Base-by-base conservation (phyloP, 1,284 basidiomycete genomes). In the Butyriboletus appendiculatus region DNA sequence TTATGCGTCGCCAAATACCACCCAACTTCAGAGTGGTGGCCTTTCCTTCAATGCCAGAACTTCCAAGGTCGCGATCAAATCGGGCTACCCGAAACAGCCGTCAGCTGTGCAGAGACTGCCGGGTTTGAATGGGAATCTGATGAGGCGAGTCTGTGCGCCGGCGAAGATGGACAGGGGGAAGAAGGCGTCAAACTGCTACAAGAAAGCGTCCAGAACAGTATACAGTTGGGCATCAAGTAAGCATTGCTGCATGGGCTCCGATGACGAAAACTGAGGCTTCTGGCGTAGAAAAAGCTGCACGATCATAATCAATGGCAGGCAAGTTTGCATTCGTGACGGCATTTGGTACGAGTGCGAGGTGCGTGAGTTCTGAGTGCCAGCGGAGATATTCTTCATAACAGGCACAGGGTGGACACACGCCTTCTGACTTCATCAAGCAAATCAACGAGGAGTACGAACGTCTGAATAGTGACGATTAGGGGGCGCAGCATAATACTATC, bases 321-420 rank as follows among this genome's bases (percentile, higher is more conserved):
- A 81, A 49, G 82, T 89, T 18, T 95, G 93, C 66, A 76, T 93
- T 34, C 90, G 88, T 64, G 92, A 92, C 59, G 82, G 76, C 22
- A 80, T 77, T 48, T 96, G 92, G 92, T 86, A 88, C 64, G 77
- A 86, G 35, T 96, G 92, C 71, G 87, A 94, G 75, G 92, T 92
- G 68, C 71, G 87, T 73, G 64, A 51, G 35, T 38, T 49, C 39
- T 39, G 55, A 53, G 28, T 45, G 33, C 16, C 53, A 41, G 52
- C 67, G 65, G 68, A 60, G 55, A 60, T 64, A 60, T 60, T 63
- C 18, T 48, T 67, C 52, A 67, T 53, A 55, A 57, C 61, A 51
- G 50, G 59, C 44, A 56, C 41, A 94, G 92, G 84, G 82, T 57
- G 92, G 92, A 16, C 91, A 94, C 68, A 70, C 77, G 33, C 76